Conservation (phyloP, 805 yeast species). For the Ogataea trehalophila region DNA sequence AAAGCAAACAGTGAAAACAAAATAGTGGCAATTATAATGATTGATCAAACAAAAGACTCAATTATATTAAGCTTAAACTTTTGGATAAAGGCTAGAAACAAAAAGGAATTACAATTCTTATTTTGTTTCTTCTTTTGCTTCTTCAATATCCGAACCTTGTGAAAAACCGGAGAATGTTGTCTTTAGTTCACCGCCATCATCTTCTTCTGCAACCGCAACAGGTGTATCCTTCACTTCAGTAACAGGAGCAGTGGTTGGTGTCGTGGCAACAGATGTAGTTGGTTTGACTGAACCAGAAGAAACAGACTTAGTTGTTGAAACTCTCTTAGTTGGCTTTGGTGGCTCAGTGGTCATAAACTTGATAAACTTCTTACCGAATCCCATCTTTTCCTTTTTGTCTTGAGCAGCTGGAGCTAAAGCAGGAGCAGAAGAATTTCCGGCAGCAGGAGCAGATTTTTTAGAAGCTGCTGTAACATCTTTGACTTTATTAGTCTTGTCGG, state of each 20-base stretch:
- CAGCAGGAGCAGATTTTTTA: conserved; percentile 8
- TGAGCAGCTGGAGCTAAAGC: conserved; percentile 3
- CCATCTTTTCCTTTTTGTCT: conserved; percentile 9
- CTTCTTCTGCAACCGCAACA: conserved; percentile 8
- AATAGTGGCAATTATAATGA: no score
- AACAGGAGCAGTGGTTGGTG: conserved; percentile 1
- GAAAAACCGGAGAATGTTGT: conserved; percentile 40
- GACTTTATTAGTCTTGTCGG: background rate
- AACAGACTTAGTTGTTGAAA: background rate
- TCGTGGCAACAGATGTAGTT: conserved; percentile 1
- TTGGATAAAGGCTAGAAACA: background rate
- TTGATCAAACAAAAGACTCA: background rate
- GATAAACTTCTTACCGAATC: conserved; percentile 19
- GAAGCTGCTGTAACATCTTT: conserved; percentile 6
- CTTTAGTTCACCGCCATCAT: conserved; percentile 14
- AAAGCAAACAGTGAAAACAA: no score
- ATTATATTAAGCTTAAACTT: background rate
- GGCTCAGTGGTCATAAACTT: conserved; percentile 22
- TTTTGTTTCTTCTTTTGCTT: conserved; percentile 3
- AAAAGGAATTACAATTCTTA: background rate
- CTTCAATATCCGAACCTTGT: conserved; percentile 36
- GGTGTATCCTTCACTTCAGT: conserved; percentile 3
- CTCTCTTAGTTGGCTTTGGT: conserved; percentile 13
- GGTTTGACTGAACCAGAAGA: background rate
- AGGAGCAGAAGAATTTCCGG: conserved; percentile 6